phyloP scores from a whole-genome alignment of 148 eudicot species.

The Amaranthus hypochondriacus region DNA sequence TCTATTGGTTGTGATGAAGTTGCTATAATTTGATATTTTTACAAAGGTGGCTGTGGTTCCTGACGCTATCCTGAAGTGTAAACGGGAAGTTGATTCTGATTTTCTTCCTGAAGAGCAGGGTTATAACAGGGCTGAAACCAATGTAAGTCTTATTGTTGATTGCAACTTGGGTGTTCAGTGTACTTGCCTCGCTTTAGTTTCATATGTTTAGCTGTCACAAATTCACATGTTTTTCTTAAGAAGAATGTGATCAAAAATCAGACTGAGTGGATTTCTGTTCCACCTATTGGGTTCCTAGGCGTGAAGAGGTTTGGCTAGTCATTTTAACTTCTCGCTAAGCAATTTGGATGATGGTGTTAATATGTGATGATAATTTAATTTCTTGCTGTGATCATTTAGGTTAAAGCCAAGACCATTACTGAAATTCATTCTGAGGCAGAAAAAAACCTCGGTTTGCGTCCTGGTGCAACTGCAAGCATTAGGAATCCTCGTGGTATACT shows the following conservation, averaged over 20 bases:
- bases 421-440: slow-evolving; percentile 89
- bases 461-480: slow-evolving; percentile 69
- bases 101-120: slow-evolving; percentile 61
- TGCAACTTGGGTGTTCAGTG: not conserved
- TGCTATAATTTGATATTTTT: not conserved
- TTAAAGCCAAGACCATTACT: slow-evolving; percentile 76
- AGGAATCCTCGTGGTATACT: slow-evolving; percentile 49
- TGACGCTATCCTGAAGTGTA: slow-evolving; percentile 61
- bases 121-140: slow-evolving; percentile 71
- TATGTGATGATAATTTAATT: not conserved
- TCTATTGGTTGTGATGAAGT: no score
- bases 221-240: not conserved
- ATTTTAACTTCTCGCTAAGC: not conserved
- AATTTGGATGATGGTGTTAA: not conserved
- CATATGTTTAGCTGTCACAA: not conserved
- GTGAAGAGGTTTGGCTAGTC: slow-evolving; percentile 67
- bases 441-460: slow-evolving; percentile 68
- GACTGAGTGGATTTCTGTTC: slow-evolving; percentile 9
- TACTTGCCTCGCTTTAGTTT: no score
- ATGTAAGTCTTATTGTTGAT: slow-evolving; percentile 32
- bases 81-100: slow-evolving; percentile 73
- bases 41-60: slow-evolving; percentile 48
- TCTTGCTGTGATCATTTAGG: slow-evolving; percentile 31
- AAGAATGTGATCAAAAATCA: not conserved
- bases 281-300: slow-evolving; percentile 76